phyloP scores from a whole-genome alignment of 495 filamentous ascomycete species.

The Bacidia rubella region DNA sequence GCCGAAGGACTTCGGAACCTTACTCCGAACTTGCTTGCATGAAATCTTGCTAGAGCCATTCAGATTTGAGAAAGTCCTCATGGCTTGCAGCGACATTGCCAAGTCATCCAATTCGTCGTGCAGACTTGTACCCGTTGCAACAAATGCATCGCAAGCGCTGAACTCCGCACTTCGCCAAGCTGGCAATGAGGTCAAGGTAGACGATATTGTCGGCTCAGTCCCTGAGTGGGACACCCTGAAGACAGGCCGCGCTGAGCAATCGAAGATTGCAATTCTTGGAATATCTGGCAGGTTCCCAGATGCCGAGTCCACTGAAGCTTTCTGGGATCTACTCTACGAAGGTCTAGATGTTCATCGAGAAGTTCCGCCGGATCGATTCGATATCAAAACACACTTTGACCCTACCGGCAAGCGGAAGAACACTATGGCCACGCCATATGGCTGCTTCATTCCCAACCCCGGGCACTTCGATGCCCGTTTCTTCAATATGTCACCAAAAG shows the following conservation, averaged over 20 bases:
- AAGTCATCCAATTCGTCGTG: neutral
- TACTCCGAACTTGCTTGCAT: neutral
- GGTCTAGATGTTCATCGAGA: slow-evolving; percentile 38
- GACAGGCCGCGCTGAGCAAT: neutral
- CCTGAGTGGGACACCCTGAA: neutral
- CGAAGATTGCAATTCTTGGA: slow-evolving; percentile 48
- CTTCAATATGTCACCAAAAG: slow-evolving; percentile 31
- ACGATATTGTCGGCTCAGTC: neutral
- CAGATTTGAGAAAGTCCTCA: neutral
- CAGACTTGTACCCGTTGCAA: neutral
- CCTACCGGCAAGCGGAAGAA: slow-evolving; percentile 38
- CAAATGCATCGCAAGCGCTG: neutral
- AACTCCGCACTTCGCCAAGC: neutral
- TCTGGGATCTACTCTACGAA: slow-evolving; percentile 61
- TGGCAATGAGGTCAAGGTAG: neutral
- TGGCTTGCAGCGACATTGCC: neutral
- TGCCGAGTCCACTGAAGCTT: slow-evolving; percentile 43
- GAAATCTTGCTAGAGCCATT: neutral
- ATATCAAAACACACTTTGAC: slow-evolving; percentile 65
- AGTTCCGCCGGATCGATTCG: slow-evolving; percentile 53
- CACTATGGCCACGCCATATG: slow-evolving; percentile 25
- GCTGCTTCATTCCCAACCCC: slow-evolving; percentile 13
- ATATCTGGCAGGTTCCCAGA: slow-evolving; percentile 64
- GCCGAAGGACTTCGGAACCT: neutral
- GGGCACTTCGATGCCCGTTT: slow-evolving; percentile 28